phyloP scores from a whole-genome alignment of 495 filamentous ascomycete genomes.

The Aspergillus biplanus region DNA sequence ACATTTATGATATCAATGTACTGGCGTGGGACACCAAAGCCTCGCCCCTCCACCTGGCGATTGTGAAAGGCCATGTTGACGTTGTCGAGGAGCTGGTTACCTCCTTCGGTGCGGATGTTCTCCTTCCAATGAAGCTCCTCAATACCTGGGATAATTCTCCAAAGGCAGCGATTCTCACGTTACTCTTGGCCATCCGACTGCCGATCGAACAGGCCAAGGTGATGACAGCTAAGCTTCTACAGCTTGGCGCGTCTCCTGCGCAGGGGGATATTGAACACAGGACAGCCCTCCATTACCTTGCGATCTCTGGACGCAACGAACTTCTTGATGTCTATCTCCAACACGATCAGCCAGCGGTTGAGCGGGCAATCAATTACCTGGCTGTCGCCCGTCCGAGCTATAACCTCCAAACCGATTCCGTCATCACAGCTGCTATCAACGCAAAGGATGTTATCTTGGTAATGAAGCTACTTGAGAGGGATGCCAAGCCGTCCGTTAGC shows the following conservation, averaged over 20 bases:
- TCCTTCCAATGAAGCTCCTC: constrained; percentile 69
- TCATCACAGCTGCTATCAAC: constrained; percentile 51
- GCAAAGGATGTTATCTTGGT: constrained; percentile 37
- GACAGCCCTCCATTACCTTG: constrained; percentile 65
- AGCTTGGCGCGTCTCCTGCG: constrained; percentile 69
- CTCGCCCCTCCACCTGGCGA: constrained; percentile 76
- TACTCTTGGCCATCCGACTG: constrained; percentile 61
- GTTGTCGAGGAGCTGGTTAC: constrained; percentile 70
- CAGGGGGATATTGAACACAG: constrained; percentile 65
- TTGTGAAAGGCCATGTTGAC: constrained; percentile 67
- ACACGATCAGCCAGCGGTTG: constrained; percentile 61
- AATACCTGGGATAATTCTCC: constrained; percentile 47
- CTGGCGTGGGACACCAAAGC: constrained; percentile 73
- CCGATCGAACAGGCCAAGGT: constrained; percentile 59
- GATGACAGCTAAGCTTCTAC: constrained; percentile 65
- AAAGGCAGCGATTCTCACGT: constrained; percentile 61
- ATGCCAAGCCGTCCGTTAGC: constrained; percentile 41
- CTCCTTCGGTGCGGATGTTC: constrained; percentile 72
- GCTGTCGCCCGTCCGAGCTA: constrained; percentile 20
- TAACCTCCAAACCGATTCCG: constrained; percentile 28
- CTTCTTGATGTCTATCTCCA: constrained; percentile 62
- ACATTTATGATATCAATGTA: constrained; percentile 77
- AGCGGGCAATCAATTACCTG: constrained; percentile 67
- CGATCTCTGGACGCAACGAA: constrained; percentile 43
- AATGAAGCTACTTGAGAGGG: constrained; percentile 48